Percentiles rank a stretch among this genome's conserved stretches.
Conservation (phyloP, 805 yeast species). For the Jamesozyma lodderae region DNA sequence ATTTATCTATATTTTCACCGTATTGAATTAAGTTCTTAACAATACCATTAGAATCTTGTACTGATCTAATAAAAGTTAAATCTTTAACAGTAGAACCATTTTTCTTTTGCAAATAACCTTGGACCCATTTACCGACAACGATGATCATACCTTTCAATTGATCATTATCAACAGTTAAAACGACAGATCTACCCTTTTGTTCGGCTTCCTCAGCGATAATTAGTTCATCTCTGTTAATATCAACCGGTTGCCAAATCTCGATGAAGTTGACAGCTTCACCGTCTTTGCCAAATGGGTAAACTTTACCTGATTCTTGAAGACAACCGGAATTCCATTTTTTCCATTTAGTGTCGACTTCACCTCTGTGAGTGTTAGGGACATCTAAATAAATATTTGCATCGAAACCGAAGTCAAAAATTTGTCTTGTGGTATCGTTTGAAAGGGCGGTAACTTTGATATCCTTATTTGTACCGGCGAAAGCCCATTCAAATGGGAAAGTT, state of each 20-base stretch:
- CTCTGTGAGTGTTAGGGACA: constrained; percentile 24
- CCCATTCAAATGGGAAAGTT: constrained; percentile 49
- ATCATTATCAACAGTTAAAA: constrained; percentile 19
- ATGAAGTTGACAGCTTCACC: constrained; percentile 22
- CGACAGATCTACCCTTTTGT: constrained; percentile 15
- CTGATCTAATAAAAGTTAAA: constrained; percentile 24
- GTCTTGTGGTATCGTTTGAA: constrained; percentile 12
- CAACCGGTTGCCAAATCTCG: constrained; percentile 32
- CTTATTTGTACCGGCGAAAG: constrained; percentile 43
- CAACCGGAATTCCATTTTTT: constrained; percentile 27
- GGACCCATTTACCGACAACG: constrained; percentile 29
- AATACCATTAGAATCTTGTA: constrained; percentile 12
- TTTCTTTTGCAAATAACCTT: constrained; percentile 25
- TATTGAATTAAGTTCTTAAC: constrained; percentile 11
- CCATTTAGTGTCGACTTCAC: constrained; percentile 26
- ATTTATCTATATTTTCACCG: constrained; percentile 21
- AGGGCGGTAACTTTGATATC: constrained; percentile 28
- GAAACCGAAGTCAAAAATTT: constrained; percentile 24
- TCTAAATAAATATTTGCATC: constrained; percentile 25
- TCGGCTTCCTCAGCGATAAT: constrained; percentile 8
- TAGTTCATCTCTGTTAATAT: constrained; percentile 17
- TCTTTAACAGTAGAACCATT: constrained; percentile 13
- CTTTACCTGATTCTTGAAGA: constrained; percentile 27
- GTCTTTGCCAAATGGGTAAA: constrained; percentile 25
- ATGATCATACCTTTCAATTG: constrained; percentile 25